Evolutionary conservation across 805 yeast genomes (phyloP).

Genomic region (Candida schatavii): DNA sequence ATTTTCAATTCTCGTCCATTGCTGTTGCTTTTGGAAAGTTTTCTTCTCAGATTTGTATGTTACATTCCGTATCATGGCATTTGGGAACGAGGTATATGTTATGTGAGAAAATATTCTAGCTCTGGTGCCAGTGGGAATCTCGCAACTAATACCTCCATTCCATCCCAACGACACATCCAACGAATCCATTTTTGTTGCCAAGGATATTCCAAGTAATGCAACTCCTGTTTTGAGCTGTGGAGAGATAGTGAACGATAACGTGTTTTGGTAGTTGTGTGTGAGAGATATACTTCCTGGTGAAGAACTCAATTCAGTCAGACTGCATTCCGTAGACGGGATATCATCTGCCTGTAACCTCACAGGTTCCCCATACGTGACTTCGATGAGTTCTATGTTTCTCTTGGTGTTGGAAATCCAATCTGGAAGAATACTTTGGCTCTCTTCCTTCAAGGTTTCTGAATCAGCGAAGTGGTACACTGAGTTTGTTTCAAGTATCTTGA

Average conservation of each 20-base stretch:
- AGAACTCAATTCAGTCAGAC: conserved; percentile 14
- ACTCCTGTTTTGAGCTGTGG: conserved; percentile 7
- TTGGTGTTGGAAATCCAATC: neutral
- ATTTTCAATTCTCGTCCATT: conserved; percentile 8
- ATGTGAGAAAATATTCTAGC: conserved; percentile 18
- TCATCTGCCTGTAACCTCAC: conserved; percentile 1
- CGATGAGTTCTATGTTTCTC: conserved; percentile 14
- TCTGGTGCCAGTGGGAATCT: conserved; percentile 13
- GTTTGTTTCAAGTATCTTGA: conserved; percentile 9
- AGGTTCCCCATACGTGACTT: conserved; percentile 17
- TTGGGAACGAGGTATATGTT: conserved; percentile 12
- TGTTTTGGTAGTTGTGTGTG: conserved; percentile 10
- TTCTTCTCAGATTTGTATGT: conserved; percentile 4
- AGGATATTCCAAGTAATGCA: conserved; percentile 7
- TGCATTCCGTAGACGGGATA: conserved; percentile 18
- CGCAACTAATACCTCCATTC: conserved; percentile 17
- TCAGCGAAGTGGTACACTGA: conserved; percentile 9
- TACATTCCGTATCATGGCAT: conserved; percentile 12
- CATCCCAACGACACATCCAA: conserved; percentile 9
- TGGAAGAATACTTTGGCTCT: neutral
- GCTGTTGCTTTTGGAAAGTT: conserved; percentile 7
- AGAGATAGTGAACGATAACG: conserved; percentile 5
- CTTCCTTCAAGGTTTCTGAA: conserved; percentile 1
- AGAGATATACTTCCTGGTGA: conserved; percentile 17
- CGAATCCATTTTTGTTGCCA: conserved; percentile 10